Evolutionary conservation across 371 early-diverging fungal genomes (phyloP).

Genomic region (Blyttiomyces sp.): DNA sequence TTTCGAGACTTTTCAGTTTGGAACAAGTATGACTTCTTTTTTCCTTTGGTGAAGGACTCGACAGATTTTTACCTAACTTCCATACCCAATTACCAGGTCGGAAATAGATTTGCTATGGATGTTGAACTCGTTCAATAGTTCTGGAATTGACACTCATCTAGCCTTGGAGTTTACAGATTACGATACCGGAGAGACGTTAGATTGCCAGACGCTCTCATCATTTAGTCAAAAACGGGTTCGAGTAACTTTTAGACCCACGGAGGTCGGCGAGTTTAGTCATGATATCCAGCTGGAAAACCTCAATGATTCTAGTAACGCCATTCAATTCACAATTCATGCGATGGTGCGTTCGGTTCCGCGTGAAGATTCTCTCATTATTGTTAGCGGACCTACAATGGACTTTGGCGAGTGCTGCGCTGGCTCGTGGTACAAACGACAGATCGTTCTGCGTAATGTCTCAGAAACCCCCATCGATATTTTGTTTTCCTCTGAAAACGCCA

Average conservation of each 20-base stretch:
- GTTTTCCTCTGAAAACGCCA: conserved; percentile 76
- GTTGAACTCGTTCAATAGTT: conserved; percentile 68
- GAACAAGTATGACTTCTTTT: conserved; percentile 47
- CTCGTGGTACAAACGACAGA: conserved; percentile 67
- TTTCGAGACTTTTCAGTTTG: conserved; percentile 85
- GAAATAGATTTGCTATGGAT: conserved; percentile 89
- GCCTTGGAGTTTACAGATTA: conserved; percentile 73
- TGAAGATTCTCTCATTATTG: conserved; percentile 75
- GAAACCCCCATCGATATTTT: conserved; percentile 74
- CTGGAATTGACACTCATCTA: conserved; percentile 45
- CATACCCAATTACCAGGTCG: conserved; percentile 49
- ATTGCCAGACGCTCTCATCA: conserved; percentile 58
- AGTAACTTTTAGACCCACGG: conserved; percentile 80
- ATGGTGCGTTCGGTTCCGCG: conserved; percentile 70
- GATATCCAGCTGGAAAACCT: conserved; percentile 87
- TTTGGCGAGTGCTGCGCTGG: conserved; percentile 94
- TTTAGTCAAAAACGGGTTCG: conserved; percentile 73
- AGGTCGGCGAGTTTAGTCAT: conserved; percentile 84
- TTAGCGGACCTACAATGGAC: conserved; percentile 75
- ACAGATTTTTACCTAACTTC: background rate
- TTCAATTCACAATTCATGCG: conserved; percentile 80
- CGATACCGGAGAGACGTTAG: conserved; percentile 60
- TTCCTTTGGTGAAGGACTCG: background rate
- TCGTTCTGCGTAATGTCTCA: conserved; percentile 81
- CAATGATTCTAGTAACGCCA: conserved; percentile 80